Conservation (phyloP, 2,329 filamentous ascomycete species). For the Colletotrichum tropicicola region DNA sequence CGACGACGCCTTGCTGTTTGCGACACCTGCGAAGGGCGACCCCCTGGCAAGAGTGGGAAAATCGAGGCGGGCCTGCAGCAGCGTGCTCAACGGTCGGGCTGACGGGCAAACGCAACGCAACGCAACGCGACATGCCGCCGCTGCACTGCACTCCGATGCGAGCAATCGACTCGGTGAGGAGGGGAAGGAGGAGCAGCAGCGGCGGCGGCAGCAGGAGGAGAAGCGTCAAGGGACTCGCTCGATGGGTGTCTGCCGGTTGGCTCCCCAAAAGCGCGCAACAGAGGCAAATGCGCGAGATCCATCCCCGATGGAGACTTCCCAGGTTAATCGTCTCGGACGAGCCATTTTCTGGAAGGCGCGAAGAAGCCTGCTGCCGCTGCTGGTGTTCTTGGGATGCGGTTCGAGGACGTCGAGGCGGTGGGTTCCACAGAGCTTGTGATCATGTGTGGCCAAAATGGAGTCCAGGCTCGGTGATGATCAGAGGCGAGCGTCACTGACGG, state of each 20-base stretch:
- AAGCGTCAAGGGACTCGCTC: background rate
- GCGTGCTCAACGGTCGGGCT: slow-evolving; percentile 9
- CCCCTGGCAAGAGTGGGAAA: background rate
- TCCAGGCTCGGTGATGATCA: slow-evolving; percentile 12
- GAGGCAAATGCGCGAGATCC: slow-evolving; percentile 2
- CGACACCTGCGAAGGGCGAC: background rate
- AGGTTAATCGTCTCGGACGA: slow-evolving; percentile 18
- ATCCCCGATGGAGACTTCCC: slow-evolving; percentile 16
- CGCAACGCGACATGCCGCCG: background rate
- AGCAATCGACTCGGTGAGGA: slow-evolving; percentile 11
- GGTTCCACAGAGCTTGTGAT: slow-evolving; percentile 16
- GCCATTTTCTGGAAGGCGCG: slow-evolving; percentile 27
- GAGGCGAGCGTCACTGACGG: background rate
- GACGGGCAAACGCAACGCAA: slow-evolving; percentile 8
- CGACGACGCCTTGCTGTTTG: no score
- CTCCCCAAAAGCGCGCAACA: slow-evolving; percentile 13
- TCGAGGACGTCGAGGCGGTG: slow-evolving; percentile 1
- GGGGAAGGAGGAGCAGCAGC: no score
- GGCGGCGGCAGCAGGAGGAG: no score
- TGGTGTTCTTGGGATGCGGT: background rate
- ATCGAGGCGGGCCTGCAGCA: slow-evolving; percentile 1
- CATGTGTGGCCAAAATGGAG: slow-evolving; percentile 22
- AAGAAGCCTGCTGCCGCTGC: slow-evolving; percentile 5
- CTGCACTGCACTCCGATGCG: background rate
- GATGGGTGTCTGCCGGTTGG: slow-evolving; percentile 15